Evolutionary conservation across 345 rosid genomes (phyloP), one percentile per base, ranked within the genome.

Genomic region (Pelargonium nanum): DNA sequence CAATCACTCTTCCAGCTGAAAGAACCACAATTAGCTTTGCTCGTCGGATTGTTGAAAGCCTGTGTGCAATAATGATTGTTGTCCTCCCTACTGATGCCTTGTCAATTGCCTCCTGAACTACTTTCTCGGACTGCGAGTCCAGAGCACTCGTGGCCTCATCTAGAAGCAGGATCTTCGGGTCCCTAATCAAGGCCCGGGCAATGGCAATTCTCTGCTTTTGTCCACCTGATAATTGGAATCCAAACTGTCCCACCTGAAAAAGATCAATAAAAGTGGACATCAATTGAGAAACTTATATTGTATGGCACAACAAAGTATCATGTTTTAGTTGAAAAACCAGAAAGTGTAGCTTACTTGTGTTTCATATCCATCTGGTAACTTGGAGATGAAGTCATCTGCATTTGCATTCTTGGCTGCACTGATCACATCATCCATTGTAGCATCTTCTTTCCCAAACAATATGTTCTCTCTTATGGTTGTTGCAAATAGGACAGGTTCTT

Each of bases 121-220:
- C 24, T 61, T 78, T 79, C 63, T 85, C 88, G 22, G 91, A 80
- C n/a, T 85, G 86, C 48, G 75, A 71, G 65, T 85, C 91, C 51
- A 83, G 65, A 21, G 88, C 91, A 74, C 91, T 83, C 0, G 91
- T 83, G 62, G 91, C 88, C 63, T 85, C 91, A 61, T 83, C 88
- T 0, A 85, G 83, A 45, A 85, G 69, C 69, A 85, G 62, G 63
- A 85, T 85, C 60, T 77, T 85, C 0, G 88, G 91, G 57, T 83
- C 72, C 60, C 91, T 74, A 44, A 83, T 81, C 13, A 81, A 61
- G 45, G 91, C 88, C 62, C 88, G 74, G 10, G 91, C 86, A 56
- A 85, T 83, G 57, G 91, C 88, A 21, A 85, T 79, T 68, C 91
- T 60, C 77, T 83, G 88, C 79, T 85, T 85, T 58, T 85, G 91